Evolutionary conservation across 306 rosid genomes (phyloP).

Genomic region (Acacia acuminata): DNA sequence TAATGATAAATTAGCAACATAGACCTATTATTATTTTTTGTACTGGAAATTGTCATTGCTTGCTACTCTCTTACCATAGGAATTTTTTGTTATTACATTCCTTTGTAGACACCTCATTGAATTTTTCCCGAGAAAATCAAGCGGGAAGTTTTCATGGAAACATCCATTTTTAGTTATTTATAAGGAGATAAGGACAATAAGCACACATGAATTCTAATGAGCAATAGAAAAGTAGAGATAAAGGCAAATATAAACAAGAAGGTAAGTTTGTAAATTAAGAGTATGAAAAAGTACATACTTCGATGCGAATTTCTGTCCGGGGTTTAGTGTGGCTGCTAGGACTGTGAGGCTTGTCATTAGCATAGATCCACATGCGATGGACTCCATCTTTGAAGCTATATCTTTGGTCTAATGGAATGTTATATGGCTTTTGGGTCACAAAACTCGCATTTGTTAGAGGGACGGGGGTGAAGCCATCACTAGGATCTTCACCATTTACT

Average conservation of each 20-base stretch:
- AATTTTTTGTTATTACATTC: too few species aligned
- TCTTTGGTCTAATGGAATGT: constrained; percentile 40
- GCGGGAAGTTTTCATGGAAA: background rate
- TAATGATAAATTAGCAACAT: too few species aligned
- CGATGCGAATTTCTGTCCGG: constrained; percentile 50
- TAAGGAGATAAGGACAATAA: background rate
- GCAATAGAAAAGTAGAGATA: background rate
- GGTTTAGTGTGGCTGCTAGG: constrained; percentile 42
- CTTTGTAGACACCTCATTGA: too few species aligned
- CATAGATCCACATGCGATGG: constrained; percentile 45
- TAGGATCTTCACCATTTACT: constrained; percentile 42
- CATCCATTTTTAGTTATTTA: background rate
- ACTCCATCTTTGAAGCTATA: constrained; percentile 44
- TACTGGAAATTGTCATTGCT: too few species aligned
- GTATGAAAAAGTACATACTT: constrained; percentile 26
- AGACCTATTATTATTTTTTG: too few species aligned
- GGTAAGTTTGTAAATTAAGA: background rate
- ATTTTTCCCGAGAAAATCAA: background rate
- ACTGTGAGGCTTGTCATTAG: constrained; percentile 46
- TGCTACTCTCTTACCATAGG: too few species aligned
- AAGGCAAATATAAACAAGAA: background rate
- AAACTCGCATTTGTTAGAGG: constrained; percentile 41
- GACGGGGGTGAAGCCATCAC: constrained; percentile 48
- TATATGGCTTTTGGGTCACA: constrained; percentile 40
- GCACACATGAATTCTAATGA: background rate